Base-by-base conservation (phyloP, 2,329 filamentous ascomycete genomes). In the Sporothrix euskadiensis region DNA sequence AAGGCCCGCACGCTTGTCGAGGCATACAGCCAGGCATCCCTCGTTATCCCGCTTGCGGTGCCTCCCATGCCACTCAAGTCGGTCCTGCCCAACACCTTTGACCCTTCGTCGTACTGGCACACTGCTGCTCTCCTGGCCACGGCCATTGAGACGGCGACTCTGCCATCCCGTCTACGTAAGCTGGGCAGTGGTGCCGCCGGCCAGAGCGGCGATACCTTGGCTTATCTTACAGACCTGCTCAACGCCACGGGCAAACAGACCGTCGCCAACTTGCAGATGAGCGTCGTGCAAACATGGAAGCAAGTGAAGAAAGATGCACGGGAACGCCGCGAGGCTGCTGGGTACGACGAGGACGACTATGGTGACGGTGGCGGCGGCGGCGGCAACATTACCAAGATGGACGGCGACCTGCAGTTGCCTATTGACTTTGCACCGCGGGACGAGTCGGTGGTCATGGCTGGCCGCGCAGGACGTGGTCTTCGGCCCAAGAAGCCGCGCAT, bases 221-320 rank as follows among this genome's bases (percentile, higher is more conserved):
- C 87, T 54, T 86, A 89, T 69, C 82, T 95, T 63, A 88, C 90
- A 44, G 88, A 89, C 71, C 85, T 88, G 14, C 83, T 97, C 71
- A 94, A 94, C 77, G 86, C 89, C 41, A 90, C 91, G 73, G 93
- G 93, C n/a, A 92, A 89, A 74, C 93, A 94, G 78, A 91, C 89
- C 35, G 89, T 98, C 47, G 93, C 91, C 7, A 90, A 91, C 74
- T 84, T 97, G 66, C 87, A 89, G 73, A 89, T 97, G 83, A 90
- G 87, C 69, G 83, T 93, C 47, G 82, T 84, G 1, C 79, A 73
- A 76, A 59, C 76, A 12, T 76, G 75, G 35, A 78, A 78, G 82
- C 54, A 73, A 76, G 14, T 75, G 76, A 41, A 65, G 22, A 41
- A 41, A 22, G 69, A 72, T 4, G 61, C 71, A 12, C 56, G 65